Evolutionary conservation across 306 rosid genomes (phyloP).

Genomic region (Fragaria ananassa): DNA sequence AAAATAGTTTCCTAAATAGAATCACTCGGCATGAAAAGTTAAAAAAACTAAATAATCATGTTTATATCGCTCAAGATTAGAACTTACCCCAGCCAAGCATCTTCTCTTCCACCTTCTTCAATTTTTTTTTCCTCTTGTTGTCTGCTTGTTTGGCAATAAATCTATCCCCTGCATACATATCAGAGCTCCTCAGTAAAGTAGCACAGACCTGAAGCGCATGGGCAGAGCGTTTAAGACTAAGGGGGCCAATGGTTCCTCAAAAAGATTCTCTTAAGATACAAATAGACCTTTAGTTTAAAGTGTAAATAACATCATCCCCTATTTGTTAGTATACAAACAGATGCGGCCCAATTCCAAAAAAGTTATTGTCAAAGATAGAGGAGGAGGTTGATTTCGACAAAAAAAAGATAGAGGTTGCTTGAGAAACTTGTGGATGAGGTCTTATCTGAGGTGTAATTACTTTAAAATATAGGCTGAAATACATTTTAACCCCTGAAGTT

Average conservation of each 20-base stretch:
- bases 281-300: not conserved
- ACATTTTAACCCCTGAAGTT: not conserved
- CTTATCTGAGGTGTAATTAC: not conserved
- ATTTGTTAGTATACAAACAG: not conserved
- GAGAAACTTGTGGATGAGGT: not conserved
- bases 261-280: not conserved
- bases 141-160: conserved; percentile 85
- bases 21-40: not conserved
- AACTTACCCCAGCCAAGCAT: conserved; percentile 97
- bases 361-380: not conserved
- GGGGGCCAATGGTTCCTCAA: not conserved
- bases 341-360: not conserved
- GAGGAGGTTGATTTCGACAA: not conserved
- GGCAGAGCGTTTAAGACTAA: not conserved
- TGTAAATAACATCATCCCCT: not conserved
- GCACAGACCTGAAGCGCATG: not conserved
- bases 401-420: not conserved
- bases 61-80: not conserved
- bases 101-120: conserved; percentile 84
- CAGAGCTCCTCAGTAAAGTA: conserved; percentile 27
- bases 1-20: not conserved
- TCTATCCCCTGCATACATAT: conserved; percentile 57
- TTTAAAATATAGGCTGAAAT: not conserved
- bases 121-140: conserved; percentile 78
- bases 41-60: not conserved